Evolutionary conservation across 169 alveolate species (phyloP).

Genomic region (Plasmodium fragile): DNA sequence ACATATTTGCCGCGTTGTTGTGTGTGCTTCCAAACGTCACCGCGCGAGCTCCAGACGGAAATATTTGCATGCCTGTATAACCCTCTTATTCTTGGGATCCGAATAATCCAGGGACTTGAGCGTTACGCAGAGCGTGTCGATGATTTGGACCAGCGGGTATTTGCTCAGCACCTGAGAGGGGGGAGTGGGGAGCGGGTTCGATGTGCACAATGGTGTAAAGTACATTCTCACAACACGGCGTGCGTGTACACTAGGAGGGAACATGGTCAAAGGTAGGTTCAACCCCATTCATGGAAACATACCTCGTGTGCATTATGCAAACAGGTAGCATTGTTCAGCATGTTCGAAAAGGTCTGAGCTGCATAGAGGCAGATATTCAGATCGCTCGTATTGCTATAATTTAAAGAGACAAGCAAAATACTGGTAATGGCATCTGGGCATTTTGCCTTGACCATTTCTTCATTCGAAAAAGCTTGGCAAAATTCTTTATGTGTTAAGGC

Average conservation of each 20-base stretch:
- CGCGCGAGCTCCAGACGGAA: neutral
- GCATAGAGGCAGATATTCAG: constrained; percentile 57
- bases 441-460: constrained; percentile 49
- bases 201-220: neutral
- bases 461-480: constrained; percentile 54
- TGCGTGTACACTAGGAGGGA: neutral
- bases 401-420: constrained; percentile 46
- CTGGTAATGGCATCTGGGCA: constrained; percentile 64
- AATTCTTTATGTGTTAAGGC: constrained; percentile 65
- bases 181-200: neutral
- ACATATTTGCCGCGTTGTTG: neutral
- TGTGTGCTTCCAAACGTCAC: neutral
- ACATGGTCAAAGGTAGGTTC: neutral
- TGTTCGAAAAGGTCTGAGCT: constrained; percentile 36
- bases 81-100: constrained; percentile 73
- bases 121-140: constrained; percentile 39
- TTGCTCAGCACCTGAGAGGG: constrained; percentile 35
- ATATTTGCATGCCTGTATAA: neutral
- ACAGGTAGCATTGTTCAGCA: constrained; percentile 56
- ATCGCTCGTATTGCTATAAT: constrained; percentile 60
- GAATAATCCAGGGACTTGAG: constrained; percentile 63
- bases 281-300: neutral
- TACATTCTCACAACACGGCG: neutral
- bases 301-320: constrained; percentile 51
- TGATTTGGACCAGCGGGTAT: constrained; percentile 70